Evolutionary conservation across 164 flowering plant genomes (phyloP).

Genomic region (Litsea cubeba): DNA sequence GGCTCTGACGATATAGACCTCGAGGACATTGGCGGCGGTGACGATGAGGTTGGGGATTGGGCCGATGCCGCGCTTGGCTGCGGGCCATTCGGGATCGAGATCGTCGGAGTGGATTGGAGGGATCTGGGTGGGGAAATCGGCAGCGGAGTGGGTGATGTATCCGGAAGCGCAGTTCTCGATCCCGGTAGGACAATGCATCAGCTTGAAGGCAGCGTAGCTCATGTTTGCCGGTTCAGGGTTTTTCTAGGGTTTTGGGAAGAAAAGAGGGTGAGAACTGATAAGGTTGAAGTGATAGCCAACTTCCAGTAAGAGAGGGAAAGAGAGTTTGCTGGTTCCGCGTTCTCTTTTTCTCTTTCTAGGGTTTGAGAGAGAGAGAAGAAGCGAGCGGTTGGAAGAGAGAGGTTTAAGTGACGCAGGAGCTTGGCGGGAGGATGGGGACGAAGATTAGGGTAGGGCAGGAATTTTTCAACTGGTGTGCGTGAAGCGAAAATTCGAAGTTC

Average conservation of each 20-base stretch:
- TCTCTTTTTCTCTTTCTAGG: no score
- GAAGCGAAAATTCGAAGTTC: no score
- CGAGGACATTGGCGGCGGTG: slow-evolving; percentile 78
- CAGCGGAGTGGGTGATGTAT: slow-evolving; percentile 64
- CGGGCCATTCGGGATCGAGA: slow-evolving; percentile 64
- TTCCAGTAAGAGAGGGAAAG: no score
- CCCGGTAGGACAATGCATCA: slow-evolving; percentile 96
- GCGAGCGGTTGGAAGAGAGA: background rate
- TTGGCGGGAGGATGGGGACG: no score
- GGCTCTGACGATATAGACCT: slow-evolving; percentile 65
- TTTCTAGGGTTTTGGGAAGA: background rate
- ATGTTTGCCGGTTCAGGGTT: slow-evolving; percentile 11
- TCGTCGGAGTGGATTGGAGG: slow-evolving; percentile 50
- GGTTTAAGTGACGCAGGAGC: background rate
- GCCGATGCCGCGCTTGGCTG: slow-evolving; percentile 40
- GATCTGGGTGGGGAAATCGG: slow-evolving; percentile 45
- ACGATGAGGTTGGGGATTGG: slow-evolving; percentile 80
- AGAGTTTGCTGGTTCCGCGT: no score
- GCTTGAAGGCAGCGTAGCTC: slow-evolving; percentile 92
- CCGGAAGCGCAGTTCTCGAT: slow-evolving; percentile 90
- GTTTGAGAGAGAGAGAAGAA: no score
- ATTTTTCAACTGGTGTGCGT: no score
- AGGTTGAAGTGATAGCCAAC: background rate
- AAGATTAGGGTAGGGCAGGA: no score
- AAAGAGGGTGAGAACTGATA: background rate